Evolutionary conservation across 106 monocot genomes (phyloP).

Genomic region (Dactylorhiza incarnata): DNA sequence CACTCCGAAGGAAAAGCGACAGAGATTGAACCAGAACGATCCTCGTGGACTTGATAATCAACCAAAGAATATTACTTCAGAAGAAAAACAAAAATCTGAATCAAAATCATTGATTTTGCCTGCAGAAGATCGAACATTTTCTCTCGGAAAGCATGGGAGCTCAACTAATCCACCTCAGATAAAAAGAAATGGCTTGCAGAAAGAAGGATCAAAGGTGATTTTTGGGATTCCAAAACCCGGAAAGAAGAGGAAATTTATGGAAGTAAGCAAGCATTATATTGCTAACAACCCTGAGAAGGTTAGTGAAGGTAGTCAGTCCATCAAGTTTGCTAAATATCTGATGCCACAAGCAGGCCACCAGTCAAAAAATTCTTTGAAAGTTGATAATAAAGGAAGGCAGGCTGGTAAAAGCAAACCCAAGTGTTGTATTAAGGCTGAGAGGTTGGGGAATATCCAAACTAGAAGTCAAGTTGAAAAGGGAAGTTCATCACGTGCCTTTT

Average conservation of each 20-base stretch:
- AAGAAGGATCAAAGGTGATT: slow-evolving; percentile 73
- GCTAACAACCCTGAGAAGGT: slow-evolving; percentile 39
- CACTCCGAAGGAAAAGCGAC: slow-evolving; percentile 73
- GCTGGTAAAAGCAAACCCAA: slow-evolving; percentile 25
- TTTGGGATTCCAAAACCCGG: slow-evolving; percentile 94
- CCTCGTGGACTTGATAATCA: slow-evolving; percentile 12
- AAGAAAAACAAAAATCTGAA: slow-evolving; percentile 25
- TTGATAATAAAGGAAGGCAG: slow-evolving; percentile 37
- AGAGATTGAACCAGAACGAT: slow-evolving; percentile 28
- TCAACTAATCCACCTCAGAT: slow-evolving; percentile 24
- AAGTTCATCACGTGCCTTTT: slow-evolving; percentile 5
- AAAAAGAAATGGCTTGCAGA: slow-evolving; percentile 50
- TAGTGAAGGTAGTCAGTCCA: slow-evolving; percentile 27
- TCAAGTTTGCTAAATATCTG: slow-evolving; percentile 52
- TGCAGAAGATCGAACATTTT: slow-evolving; percentile 49
- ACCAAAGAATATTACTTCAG: slow-evolving; percentile 8
- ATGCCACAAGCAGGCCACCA: slow-evolving; percentile 47
- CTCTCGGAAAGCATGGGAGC: slow-evolving; percentile 47
- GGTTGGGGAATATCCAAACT: slow-evolving; percentile 20
- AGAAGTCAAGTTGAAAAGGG: slow-evolving; percentile 30
- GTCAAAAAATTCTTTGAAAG: slow-evolving; percentile 36
- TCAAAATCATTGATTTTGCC: slow-evolving; percentile 37
- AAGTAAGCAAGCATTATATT: slow-evolving; percentile 88
- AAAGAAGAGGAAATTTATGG: slow-evolving; percentile 96
- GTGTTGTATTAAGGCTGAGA: slow-evolving; percentile 30